These are phyloP conservation scores for Acacia melanoxylon DNA, from an alignment of 306 rosid genomes.

Conservation along the genomic window DNA sequence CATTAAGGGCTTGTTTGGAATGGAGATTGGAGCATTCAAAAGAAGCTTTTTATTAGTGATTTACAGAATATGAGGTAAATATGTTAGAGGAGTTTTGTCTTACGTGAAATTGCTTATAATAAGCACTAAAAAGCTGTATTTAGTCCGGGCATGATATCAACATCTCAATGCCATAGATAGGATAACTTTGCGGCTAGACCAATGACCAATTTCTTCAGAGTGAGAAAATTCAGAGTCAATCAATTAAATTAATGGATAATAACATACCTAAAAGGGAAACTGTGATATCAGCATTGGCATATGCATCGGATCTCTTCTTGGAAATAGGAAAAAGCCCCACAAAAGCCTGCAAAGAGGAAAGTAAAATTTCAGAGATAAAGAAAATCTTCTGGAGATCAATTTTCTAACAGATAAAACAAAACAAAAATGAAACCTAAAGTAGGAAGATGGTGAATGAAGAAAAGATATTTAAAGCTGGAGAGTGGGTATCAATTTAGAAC, in stretches of 20 bases:
- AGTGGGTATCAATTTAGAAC: neutral
- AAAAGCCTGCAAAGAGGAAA: constrained; percentile 24
- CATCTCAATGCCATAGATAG: neutral
- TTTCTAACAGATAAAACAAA: neutral
- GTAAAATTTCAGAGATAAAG: neutral
- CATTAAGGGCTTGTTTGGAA: neutral
- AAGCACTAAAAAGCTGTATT: neutral
- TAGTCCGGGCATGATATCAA: neutral
- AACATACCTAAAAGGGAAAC: constrained; percentile 24
- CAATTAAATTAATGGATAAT: neutral
- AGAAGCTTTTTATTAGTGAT: too few relatives aligned
- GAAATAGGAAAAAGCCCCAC: constrained; percentile 20
- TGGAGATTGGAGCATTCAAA: too few relatives aligned
- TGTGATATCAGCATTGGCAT: constrained; percentile 21
- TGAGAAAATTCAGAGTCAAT: neutral
- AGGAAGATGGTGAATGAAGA: neutral
- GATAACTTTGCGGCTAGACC: neutral
- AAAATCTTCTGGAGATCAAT: neutral
- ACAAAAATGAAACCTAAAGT: neutral
- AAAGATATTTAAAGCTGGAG: neutral
- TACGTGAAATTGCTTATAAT: too few relatives aligned
- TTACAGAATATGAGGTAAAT: too few relatives aligned
- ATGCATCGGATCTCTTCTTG: constrained; percentile 18
- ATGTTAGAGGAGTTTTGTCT: too few relatives aligned
- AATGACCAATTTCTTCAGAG: neutral